Conservation (phyloP, 169 alveolate genomes). For the Ichthyophthirius multifiliis region DNA sequence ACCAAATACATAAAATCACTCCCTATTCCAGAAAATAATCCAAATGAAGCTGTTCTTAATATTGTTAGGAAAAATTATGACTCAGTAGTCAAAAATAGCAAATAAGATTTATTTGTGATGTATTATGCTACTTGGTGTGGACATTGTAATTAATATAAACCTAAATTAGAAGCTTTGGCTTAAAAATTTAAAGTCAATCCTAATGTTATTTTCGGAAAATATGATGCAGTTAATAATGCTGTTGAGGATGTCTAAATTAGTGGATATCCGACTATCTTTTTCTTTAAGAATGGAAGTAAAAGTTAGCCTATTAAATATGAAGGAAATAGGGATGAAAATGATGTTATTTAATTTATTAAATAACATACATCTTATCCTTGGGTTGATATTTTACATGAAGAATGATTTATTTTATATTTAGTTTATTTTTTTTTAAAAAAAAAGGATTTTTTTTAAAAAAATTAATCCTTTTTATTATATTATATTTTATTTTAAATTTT, state of each 20-base stretch:
- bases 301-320: conserved; percentile 51
- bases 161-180: conserved; percentile 80
- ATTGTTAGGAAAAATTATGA: conserved; percentile 82
- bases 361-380: conserved; percentile 35
- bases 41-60: conserved; percentile 57
- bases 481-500: too few relatives aligned
- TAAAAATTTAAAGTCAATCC: conserved; percentile 66
- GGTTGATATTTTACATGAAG: too few relatives aligned
- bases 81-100: conserved; percentile 76
- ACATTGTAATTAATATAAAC: conserved; percentile 93
- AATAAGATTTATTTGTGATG: conserved; percentile 91
- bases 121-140: conserved; percentile 98
- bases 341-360: conserved; percentile 39
- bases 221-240: conserved; percentile 89
- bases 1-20: background rate
- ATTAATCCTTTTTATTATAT: too few relatives aligned
- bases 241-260: conserved; percentile 63
- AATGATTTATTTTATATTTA: too few relatives aligned
- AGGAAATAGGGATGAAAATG: conserved; percentile 61
- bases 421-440: too few relatives aligned
- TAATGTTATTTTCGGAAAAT: conserved; percentile 87
- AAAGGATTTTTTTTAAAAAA: too few relatives aligned
- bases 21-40: background rate
- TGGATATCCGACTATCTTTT: conserved; percentile 90
- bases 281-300: conserved; percentile 65